Conservation (phyloP, 306 rosid genomes). For the Trifolium dubium region DNA sequence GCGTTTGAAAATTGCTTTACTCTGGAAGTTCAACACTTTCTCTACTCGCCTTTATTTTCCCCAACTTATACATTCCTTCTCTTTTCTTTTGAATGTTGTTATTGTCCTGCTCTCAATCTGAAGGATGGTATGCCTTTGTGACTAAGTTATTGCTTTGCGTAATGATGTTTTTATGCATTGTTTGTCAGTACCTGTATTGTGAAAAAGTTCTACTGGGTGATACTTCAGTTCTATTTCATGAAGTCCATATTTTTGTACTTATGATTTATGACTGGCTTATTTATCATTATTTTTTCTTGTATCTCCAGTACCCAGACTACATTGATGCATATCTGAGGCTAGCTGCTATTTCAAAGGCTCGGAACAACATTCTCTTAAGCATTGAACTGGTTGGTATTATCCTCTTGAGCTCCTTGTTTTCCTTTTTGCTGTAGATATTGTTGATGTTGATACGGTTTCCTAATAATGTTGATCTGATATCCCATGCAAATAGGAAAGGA, state of each 20-base stretch:
- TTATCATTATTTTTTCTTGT: background rate
- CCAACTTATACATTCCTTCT: too few species aligned
- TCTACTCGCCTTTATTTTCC: too few species aligned
- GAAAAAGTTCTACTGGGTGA: conserved; percentile 13
- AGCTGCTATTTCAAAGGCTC: conserved; percentile 92
- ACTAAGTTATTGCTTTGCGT: background rate
- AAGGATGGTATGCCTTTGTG: conserved; percentile 31
- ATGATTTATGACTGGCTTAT: conserved; percentile 22
- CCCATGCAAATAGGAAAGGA: conserved; percentile 1
- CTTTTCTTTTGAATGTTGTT: background rate
- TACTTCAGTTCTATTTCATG: conserved; percentile 18
- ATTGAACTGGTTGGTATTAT: conserved; percentile 80
- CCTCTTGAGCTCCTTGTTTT: conserved; percentile 32
- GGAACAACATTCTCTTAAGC: conserved; percentile 84
- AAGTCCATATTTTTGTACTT: conserved; percentile 16
- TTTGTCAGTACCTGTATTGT: conserved; percentile 32
- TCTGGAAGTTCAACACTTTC: background rate
- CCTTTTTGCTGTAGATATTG: background rate
- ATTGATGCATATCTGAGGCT: conserved; percentile 91
- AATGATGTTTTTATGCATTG: background rate
- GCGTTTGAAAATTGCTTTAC: background rate
- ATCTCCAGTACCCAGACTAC: conserved; percentile 87
- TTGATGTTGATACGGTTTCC: conserved; percentile 8
- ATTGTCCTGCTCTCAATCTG: conserved; percentile 11
- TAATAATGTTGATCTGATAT: conserved; percentile 1